Base-by-base conservation (phyloP, 768 basidiomycete species). In the Leccinum longicurvipes region DNA sequence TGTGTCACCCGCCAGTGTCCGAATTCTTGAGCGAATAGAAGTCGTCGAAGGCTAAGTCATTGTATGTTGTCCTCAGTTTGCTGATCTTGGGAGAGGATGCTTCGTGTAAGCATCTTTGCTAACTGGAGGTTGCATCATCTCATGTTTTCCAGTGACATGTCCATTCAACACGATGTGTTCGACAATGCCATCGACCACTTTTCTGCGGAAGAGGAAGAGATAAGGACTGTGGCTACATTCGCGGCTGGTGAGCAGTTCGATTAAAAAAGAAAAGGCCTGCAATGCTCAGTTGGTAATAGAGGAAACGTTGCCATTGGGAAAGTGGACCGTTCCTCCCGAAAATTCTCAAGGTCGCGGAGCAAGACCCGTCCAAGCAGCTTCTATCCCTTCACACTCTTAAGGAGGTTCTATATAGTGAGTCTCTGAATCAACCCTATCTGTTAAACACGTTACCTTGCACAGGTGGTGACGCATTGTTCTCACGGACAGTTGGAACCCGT, bases 231-330 rank as follows among this genome's bases (percentile, higher is more conserved):
- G 32, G 95, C 96, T 32, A 92, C 97, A 0, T 98, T 98, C 64
- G 92, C 97, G 50, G 91, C 91, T 31, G 93, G 93, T 87, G 63
- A 56, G 80, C 36, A n/a, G 17, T n/a, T 39, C 6, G 9, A n/a
- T 39, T n/a, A n/a, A 39, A 39, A n/a, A 5, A 39, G 17, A 4
- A 5, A 39, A 39, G n/a, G n/a, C 9, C 17, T 39, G n/a, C 17
- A 39, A 10, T 10, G n/a, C n/a, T 39, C n/a, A 39, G n/a, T n/a
- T 39, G 4, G 17, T 39, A 39, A 24, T 29, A n/a, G 55, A 89
- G 94, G 95, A 34, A 98, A 98, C 68, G 91, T 99, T 49, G 91
- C 95, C 12, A 95, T 98, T 36, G 97, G 97, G 5, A 96, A 93
- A 64, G 76, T 95, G 23, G 83, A 85, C 12, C 82, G 64, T 97